These are phyloP conservation scores for Gastrolobium villosum DNA, from an alignment of 306 rosid genomes.

Conservation along the genomic window DNA sequence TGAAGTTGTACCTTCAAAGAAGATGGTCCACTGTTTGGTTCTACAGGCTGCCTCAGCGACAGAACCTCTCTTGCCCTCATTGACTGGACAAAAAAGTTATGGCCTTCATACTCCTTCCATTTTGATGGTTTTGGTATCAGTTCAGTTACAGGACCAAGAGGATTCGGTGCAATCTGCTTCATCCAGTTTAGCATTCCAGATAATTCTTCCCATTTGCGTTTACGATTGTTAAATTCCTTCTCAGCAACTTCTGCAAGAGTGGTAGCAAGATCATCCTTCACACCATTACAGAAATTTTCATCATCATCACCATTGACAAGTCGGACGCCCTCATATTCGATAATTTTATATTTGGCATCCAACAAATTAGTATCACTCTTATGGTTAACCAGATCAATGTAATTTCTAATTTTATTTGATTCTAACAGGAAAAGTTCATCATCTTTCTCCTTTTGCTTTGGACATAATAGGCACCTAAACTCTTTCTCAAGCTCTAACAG, in stretches of 20 bases:
- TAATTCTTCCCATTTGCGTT: slow-evolving; percentile 73
- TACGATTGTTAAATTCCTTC: slow-evolving; percentile 49
- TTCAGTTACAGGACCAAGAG: slow-evolving; percentile 59
- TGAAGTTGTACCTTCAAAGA: slow-evolving; percentile 69
- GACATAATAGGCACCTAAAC: slow-evolving; percentile 58
- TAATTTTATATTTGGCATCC: slow-evolving; percentile 42
- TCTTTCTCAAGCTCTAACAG: slow-evolving; percentile 64
- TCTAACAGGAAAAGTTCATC: slow-evolving; percentile 46
- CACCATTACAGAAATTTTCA: slow-evolving; percentile 25
- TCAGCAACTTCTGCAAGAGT: slow-evolving; percentile 45
- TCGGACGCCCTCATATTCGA: slow-evolving; percentile 40
- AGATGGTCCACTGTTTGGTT: slow-evolving; percentile 57
- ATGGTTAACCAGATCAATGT: slow-evolving; percentile 45
- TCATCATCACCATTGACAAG: slow-evolving; percentile 36
- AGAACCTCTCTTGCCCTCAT: slow-evolving; percentile 68
- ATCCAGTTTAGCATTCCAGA: slow-evolving; percentile 82
- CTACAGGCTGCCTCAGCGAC: slow-evolving; percentile 47
- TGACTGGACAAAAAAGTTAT: slow-evolving; percentile 64
- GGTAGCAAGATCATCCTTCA: slow-evolving; percentile 34
- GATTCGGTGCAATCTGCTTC: slow-evolving; percentile 60
- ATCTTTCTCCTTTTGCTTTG: slow-evolving; percentile 45
- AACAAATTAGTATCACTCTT: slow-evolving; percentile 44
- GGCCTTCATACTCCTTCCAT: slow-evolving; percentile 63
- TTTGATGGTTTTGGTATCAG: slow-evolving; percentile 66
- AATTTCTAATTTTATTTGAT: slow-evolving; percentile 46